phyloP scores from a whole-genome alignment of 495 filamentous ascomycete species.

The Evernia prunastri region DNA sequence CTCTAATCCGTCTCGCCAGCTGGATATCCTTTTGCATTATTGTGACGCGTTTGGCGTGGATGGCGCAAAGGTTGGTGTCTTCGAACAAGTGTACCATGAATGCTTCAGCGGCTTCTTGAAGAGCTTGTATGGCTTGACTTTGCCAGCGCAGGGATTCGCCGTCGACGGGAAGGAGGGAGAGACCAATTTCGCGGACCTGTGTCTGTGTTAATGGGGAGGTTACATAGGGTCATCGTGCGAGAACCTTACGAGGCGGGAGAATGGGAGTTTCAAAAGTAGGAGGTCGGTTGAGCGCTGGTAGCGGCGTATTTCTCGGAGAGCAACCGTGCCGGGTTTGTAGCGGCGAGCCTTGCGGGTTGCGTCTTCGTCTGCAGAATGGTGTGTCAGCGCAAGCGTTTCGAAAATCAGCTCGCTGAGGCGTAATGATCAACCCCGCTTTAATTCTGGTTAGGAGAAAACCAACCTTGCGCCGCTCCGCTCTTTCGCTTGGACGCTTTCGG shows the following conservation, averaged over 20 bases:
- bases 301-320: slow-evolving; percentile 76
- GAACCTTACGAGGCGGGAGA: slow-evolving; percentile 68
- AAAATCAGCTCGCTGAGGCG: neutral
- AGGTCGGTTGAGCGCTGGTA: slow-evolving; percentile 81
- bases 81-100: slow-evolving; percentile 93
- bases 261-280: slow-evolving; percentile 73
- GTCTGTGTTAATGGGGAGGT: neutral
- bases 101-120: slow-evolving; percentile 89
- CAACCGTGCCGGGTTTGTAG: slow-evolving; percentile 79
- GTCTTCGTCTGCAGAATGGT: neutral
- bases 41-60: slow-evolving; percentile 92
- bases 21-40: slow-evolving; percentile 98
- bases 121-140: slow-evolving; percentile 78
- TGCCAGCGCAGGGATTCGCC: slow-evolving; percentile 76
- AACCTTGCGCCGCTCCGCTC: slow-evolving; percentile 13
- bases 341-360: slow-evolving; percentile 41
- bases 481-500: slow-evolving; percentile 11
- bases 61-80: slow-evolving; percentile 89
- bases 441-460: neutral
- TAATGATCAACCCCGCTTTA: neutral
- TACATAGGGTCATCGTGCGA: neutral
- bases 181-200: slow-evolving; percentile 78
- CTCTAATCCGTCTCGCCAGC: slow-evolving; percentile 75
- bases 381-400: neutral
- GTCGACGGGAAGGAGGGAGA: slow-evolving; percentile 45